Evolutionary conservation across 2,329 filamentous ascomycete species (phyloP).

Genomic region (Alternaria brassicae): DNA sequence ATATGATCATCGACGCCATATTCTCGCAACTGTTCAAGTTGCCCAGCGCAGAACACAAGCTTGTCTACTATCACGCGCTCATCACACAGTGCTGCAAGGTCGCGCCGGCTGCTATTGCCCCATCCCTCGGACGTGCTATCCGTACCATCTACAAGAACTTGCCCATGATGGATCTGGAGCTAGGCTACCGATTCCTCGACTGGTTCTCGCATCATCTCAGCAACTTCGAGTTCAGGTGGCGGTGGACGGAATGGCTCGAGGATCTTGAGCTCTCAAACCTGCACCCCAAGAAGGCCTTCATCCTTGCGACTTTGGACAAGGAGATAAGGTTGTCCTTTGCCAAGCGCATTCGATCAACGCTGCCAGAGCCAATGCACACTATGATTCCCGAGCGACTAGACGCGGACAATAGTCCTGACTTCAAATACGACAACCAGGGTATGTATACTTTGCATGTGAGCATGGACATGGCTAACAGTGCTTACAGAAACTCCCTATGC

Average conservation of each 20-base stretch:
- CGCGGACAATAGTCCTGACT: slow-evolving; percentile 91
- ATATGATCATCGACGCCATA: slow-evolving; percentile 95
- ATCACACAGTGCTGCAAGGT: slow-evolving; percentile 96
- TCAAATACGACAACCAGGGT: slow-evolving; percentile 84
- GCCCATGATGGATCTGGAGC: slow-evolving; percentile 83
- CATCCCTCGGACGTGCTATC: slow-evolving; percentile 90
- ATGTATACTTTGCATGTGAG: slow-evolving; percentile 45
- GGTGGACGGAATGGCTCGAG: slow-evolving; percentile 95
- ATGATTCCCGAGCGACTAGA: slow-evolving; percentile 88
- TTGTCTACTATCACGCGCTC: slow-evolving; percentile 95
- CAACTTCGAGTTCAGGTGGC: slow-evolving; percentile 99
- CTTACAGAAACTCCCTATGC: slow-evolving; percentile 76
- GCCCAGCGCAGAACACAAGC: slow-evolving; percentile 85
- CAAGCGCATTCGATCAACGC: slow-evolving; percentile 90
- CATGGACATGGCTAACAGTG: slow-evolving; percentile 1
- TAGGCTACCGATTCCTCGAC: slow-evolving; percentile 87
- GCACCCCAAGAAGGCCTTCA: slow-evolving; percentile 92
- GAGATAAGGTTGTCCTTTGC: slow-evolving; percentile 97
- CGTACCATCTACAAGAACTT: slow-evolving; percentile 86
- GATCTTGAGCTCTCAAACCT: slow-evolving; percentile 79
- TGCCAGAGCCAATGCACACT: slow-evolving; percentile 81
- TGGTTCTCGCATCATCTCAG: slow-evolving; percentile 98
- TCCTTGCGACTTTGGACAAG: slow-evolving; percentile 89
- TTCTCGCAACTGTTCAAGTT: slow-evolving; percentile 94
- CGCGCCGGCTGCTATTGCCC: slow-evolving; percentile 93